Evolutionary conservation across 192 early-diverging fungal species (phyloP), one percentile per base, ranked within the genome.

Genomic region (Coemansia sp.): DNA sequence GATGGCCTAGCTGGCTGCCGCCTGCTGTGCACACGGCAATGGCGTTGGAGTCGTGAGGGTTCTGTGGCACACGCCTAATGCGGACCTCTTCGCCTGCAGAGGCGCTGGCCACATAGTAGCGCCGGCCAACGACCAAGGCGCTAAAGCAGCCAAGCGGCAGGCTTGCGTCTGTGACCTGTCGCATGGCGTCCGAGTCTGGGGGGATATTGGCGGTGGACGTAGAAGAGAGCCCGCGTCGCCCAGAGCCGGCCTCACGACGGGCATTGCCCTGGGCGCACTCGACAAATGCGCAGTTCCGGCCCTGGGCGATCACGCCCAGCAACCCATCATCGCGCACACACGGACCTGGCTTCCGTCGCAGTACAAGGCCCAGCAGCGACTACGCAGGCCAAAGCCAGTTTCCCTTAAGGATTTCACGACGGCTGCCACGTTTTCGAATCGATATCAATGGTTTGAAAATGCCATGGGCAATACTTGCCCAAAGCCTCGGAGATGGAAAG

Each of bases 401-500:
- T 43, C 29, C 20, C n/a, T 47, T 32, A 47, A 47, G 44, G 44
- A 35, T 48, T 51, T 20, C 19, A 68, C 65, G 65, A 68, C 57
- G 65, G 57, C 53, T 68, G 65, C 57, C 57, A 68, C 65, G 65
- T 60, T 60, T 60, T 60, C 34, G 28, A 39, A 23, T 37, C 33
- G 33, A 38, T 41, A 22, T 30, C 13, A 44, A 38, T 68, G 53
- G 47, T 35, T 51, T 49, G 29, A 56, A 56, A 68, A 60, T 68
- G 65, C 65, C 64, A 50, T 39, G 51, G 43, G 35, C 30, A 38
- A 26, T 51, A 30, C 34, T 31, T 22, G 39, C 44, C 30, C 48
- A 20, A 32, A 56, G 65, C 65, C 65, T 68, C 65, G 65, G 58
- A 68, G 65, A 68, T 32, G 38, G 58, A 34, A 56, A 22, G 40